phyloP scores from a whole-genome alignment of 1,284 basidiomycete species.

The Coniferiporia weirii region DNA sequence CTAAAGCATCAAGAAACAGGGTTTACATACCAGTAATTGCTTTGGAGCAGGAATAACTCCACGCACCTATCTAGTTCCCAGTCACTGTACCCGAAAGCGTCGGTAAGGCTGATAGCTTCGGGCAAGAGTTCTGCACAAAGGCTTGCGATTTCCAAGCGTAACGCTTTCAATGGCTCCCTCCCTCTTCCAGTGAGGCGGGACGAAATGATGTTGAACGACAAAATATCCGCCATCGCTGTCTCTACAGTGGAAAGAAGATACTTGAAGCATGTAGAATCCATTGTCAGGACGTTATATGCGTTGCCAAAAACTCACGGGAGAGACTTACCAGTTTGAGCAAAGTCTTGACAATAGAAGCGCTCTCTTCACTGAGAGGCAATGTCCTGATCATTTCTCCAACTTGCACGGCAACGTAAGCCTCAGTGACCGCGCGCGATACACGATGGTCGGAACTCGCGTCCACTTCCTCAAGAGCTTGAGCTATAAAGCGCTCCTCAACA shows the following conservation, averaged over 20 bases:
- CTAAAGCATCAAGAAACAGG: constrained; percentile 22
- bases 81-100: constrained; percentile 73
- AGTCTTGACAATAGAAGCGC: constrained; percentile 1
- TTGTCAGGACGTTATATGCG: neutral
- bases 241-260: constrained; percentile 60
- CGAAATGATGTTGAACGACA: constrained; percentile 47
- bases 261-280: constrained; percentile 30
- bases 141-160: constrained; percentile 51
- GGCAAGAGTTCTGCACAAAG: constrained; percentile 54
- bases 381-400: constrained; percentile 43
- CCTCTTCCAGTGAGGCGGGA: constrained; percentile 16
- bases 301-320: neutral
- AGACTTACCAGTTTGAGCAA: constrained; percentile 8
- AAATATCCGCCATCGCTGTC: constrained; percentile 48
- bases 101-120: constrained; percentile 64
- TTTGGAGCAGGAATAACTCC: neutral
- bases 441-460: constrained; percentile 52
- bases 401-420: constrained; percentile 58
- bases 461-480: constrained; percentile 28
- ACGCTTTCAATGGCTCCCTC: constrained; percentile 41
- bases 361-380: constrained; percentile 28
- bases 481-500: constrained; percentile 42
- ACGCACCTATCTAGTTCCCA: constrained; percentile 71
- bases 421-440: constrained; percentile 57
- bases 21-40: neutral